A percentile compares a stretch with the other conserved stretches of the same genome.
Conservation (phyloP, 2,329 filamentous ascomycete genomes). For the Thelonectria olida region DNA sequence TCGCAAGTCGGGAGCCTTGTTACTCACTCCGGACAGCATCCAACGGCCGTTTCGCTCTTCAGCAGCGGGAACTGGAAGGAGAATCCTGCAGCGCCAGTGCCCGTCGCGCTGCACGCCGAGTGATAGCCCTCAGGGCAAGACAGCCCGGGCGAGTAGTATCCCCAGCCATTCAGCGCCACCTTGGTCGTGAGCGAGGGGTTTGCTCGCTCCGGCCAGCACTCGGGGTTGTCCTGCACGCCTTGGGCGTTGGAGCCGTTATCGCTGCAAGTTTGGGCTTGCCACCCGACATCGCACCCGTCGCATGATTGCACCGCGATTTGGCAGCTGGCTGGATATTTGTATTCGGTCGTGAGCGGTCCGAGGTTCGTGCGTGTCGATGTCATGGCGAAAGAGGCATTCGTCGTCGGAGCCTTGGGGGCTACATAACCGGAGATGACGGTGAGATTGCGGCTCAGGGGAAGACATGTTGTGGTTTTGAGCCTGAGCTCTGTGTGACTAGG, state of each 20-base stretch:
- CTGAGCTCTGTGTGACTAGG: background rate
- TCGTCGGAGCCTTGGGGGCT: background rate
- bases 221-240: constrained; percentile 35
- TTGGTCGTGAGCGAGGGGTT: constrained; percentile 19
- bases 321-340: constrained; percentile 32
- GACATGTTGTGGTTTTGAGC: background rate
- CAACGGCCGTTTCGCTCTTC: constrained; percentile 43
- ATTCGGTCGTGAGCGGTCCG: constrained; percentile 39
- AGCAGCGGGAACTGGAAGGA: constrained; percentile 40
- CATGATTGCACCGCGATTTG: constrained; percentile 30
- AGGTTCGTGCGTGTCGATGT: constrained; percentile 27
- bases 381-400: background rate
- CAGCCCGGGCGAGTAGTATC: constrained; percentile 48
- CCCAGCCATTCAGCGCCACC: constrained; percentile 42
- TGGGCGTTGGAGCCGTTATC: constrained; percentile 16
- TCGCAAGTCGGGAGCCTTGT: background rate
- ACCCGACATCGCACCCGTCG: constrained; percentile 33
- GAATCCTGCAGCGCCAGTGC: constrained; percentile 33
- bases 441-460: background rate
- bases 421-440: background rate
- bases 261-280: constrained; percentile 38
- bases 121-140: constrained; percentile 44
- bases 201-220: constrained; percentile 43
- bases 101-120: constrained; percentile 43
- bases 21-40: constrained; percentile 45